Evolutionary conservation across 2,329 filamentous ascomycete species (phyloP), one percentile per base, ranked within the genome.

Genomic region (Penicillium sp.): DNA sequence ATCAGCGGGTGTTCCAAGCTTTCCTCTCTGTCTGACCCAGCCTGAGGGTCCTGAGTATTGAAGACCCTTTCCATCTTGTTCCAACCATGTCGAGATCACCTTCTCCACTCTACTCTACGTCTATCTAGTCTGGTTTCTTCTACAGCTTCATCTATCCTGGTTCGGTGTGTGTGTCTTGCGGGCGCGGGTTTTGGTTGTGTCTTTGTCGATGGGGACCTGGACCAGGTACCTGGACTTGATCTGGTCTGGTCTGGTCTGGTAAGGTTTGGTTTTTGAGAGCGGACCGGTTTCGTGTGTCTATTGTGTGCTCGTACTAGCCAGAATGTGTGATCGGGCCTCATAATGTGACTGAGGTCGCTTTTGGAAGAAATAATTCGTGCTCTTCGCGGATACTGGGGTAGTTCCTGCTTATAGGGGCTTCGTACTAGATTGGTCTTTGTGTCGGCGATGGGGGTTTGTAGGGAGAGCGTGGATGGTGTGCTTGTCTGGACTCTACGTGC

Each of bases 311-410:
- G 46, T 53, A 37, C 24, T 61, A 58, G 55, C 51, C 55, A 58
- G 59, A 60, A 55, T 58, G 51, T 50, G 53, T 51, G 49, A 54
- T 50, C 16, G 46, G 41, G n/a, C 47, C 37, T 46, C 31, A 55
- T 40, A 33, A 33, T 16, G 22, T 41, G 10, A n/a, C 43, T 50
- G 37, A 27, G 43, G 24, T 18, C 36, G 14, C 11, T 43, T 43
- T n/a, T 46, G 46, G 3, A 14, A 14, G 31, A 31, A 31, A 31
- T 31, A 2, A 9, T 10, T 31, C 31, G 2, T 31, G 31, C 31
- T 31, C 31, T 10, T 9, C 7, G 6, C 2, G 24, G 24, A 6
- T 6, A 27, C 5, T 27, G 6, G 7, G 7, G 31, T 31, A 31
- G 7, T 31, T 10, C 6, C 31, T 31, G 31, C 2, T 31, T 10